A percentile compares a stretch with the other conserved stretches of the same genome.
phyloP scores from a whole-genome alignment of 257 asterid species.

The Thymus quinquecostatus region DNA sequence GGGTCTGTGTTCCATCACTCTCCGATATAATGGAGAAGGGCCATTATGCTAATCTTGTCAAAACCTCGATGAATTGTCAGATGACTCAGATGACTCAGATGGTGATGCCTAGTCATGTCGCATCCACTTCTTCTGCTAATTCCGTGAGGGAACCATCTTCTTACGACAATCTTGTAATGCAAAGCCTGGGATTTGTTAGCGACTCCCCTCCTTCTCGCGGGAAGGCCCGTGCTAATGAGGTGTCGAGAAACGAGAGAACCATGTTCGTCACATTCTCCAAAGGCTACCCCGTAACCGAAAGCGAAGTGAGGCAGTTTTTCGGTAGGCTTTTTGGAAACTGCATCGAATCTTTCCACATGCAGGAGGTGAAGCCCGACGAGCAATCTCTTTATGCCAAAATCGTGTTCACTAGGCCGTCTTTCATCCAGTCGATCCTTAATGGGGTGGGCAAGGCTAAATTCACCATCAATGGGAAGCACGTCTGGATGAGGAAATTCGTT shows the following conservation, averaged over 20 bases:
- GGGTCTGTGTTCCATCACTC: slow-evolving; percentile 52
- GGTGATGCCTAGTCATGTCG: slow-evolving; percentile 13
- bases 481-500: slow-evolving; percentile 71
- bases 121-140: slow-evolving; percentile 14
- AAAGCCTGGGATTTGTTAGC: slow-evolving; percentile 15
- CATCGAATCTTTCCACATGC: slow-evolving; percentile 61
- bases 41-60: slow-evolving; percentile 24
- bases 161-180: slow-evolving; percentile 20
- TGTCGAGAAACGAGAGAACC: slow-evolving; percentile 45
- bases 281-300: slow-evolving; percentile 62
- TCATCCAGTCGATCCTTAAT: slow-evolving; percentile 44
- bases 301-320: slow-evolving; percentile 54
- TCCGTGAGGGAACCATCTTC: slow-evolving; percentile 16
- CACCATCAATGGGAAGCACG: slow-evolving; percentile 67
- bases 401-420: slow-evolving; percentile 39
- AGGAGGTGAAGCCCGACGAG: slow-evolving; percentile 44
- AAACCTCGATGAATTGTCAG: neutral
- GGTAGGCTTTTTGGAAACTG: slow-evolving; percentile 46
- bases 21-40: slow-evolving; percentile 47
- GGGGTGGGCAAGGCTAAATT: slow-evolving; percentile 58
- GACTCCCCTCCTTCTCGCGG: slow-evolving; percentile 14
- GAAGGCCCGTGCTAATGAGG: slow-evolving; percentile 15
- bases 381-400: slow-evolving; percentile 68
- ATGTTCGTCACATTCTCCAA: slow-evolving; percentile 75
- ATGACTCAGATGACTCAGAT: neutral